These are phyloP conservation scores for Crithidia thermophila DNA, from an alignment of 208 protist species.

Conservation along the genomic window DNA sequence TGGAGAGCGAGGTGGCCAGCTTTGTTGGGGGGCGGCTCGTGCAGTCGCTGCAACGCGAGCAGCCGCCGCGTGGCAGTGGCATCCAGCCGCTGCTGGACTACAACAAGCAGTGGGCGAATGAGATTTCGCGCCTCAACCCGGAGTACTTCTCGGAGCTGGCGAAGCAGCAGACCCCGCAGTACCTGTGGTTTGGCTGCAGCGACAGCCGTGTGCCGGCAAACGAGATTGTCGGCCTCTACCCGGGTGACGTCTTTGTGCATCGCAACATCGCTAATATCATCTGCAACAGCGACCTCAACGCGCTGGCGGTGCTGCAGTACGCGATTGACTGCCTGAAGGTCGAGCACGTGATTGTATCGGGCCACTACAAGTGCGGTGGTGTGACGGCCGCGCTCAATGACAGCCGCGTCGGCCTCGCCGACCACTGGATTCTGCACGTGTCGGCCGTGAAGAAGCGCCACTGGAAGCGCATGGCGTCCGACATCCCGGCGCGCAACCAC, in stretches of 20 bases:
- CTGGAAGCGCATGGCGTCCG: slow-evolving; percentile 55
- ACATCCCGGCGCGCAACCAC: slow-evolving; percentile 49
- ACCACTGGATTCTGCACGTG: slow-evolving; percentile 86
- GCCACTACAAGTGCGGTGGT: slow-evolving; percentile 95
- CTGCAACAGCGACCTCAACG: slow-evolving; percentile 91
- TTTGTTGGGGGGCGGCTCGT: slow-evolving; percentile 52
- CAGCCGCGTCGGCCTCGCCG: slow-evolving; percentile 62
- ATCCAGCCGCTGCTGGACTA: slow-evolving; percentile 85
- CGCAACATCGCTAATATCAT: slow-evolving; percentile 96
- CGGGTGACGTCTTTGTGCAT: slow-evolving; percentile 95
- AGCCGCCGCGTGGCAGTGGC: slow-evolving; percentile 65
- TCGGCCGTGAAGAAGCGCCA: slow-evolving; percentile 66
- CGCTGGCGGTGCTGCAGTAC: slow-evolving; percentile 92
- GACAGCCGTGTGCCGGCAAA: slow-evolving; percentile 90
- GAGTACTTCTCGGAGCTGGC: slow-evolving; percentile 86
- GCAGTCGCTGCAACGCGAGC: slow-evolving; percentile 60
- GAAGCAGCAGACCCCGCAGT: slow-evolving; percentile 87
- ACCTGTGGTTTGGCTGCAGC: slow-evolving; percentile 95
- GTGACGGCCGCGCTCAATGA: slow-evolving; percentile 76
- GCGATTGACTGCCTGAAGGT: slow-evolving; percentile 93
- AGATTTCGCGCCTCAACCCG: slow-evolving; percentile 79
- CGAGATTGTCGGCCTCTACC: slow-evolving; percentile 87
- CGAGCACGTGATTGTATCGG: slow-evolving; percentile 94
- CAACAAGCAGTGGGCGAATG: slow-evolving; percentile 88
- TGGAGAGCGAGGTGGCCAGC: slow-evolving; percentile 28